Conservation (phyloP, 129 eudicot genomes). For the Arctium minus region DNA sequence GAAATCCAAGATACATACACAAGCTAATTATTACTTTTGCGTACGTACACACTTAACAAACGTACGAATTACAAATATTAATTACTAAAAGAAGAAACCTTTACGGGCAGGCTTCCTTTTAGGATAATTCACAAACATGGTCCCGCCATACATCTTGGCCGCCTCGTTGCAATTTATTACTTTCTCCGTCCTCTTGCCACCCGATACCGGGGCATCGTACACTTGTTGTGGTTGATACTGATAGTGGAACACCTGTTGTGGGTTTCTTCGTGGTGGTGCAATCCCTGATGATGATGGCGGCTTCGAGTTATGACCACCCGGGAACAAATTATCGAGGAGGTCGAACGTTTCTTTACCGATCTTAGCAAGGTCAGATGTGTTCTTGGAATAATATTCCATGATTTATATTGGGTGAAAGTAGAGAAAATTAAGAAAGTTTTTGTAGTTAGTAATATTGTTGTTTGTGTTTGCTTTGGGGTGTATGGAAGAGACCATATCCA, state of each 20-base stretch:
- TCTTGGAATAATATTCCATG: slow-evolving; percentile 24
- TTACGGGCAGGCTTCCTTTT: slow-evolving; percentile 25
- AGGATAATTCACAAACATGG: slow-evolving; percentile 29
- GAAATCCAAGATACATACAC: slow-evolving; percentile 3
- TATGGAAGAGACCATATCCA: neutral
- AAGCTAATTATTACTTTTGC: neutral
- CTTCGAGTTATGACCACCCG: neutral
- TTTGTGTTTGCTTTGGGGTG: slow-evolving; percentile 17
- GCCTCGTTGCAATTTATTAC: slow-evolving; percentile 25
- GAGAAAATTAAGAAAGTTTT: neutral
- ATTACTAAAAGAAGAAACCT: slow-evolving; percentile 18
- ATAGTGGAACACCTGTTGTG: neutral
- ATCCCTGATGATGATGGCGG: neutral
- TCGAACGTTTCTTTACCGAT: slow-evolving; percentile 31
- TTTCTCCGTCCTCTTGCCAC: slow-evolving; percentile 3
- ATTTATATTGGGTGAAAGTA: neutral
- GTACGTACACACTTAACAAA: neutral
- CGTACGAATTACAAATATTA: neutral
- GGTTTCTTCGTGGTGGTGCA: neutral
- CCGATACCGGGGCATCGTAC: neutral
- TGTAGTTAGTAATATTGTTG: neutral
- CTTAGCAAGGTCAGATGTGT: slow-evolving; percentile 17
- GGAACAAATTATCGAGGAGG: slow-evolving; percentile 21
- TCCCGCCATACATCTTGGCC: slow-evolving; percentile 36
- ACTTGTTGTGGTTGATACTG: slow-evolving; percentile 24